Evolutionary conservation across 306 rosid species (phyloP), one percentile per base, ranked within the genome.

Genomic region (Cicer bijugum): DNA sequence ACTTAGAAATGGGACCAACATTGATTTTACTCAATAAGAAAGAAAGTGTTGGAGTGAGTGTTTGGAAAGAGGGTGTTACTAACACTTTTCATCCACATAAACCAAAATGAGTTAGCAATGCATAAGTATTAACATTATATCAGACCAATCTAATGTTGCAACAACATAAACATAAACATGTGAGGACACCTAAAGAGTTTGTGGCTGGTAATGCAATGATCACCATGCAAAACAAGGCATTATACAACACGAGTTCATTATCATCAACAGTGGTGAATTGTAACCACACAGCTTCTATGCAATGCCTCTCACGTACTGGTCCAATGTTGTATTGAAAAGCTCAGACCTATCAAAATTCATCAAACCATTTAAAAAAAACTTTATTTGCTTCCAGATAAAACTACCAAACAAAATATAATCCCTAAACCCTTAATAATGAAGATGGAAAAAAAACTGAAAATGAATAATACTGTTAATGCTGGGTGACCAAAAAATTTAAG

Each of bases 281-380:
- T 23, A 77, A 38, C 72, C 38, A 63, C 69, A 15, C 78, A 78
- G 47, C 88, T 68, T 77, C 85, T 88, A 93, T 1, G 88, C 89
- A 70, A 93, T 89, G 85, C 90, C 92, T 81, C 96, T 89, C 39
- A 86, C 91, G 84, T 93, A 89, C 72, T 93, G 97, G 86, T 91
- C 96, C 73, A 93, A 90, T 11, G 88, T 80, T 62, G 98, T 93
- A 84, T 88, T 86, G 89, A 93, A 93, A 62, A 91, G 89, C 84
- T 91, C 93, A 68, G 84, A 88, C 89, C 98, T 93, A 77, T 59
- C 75, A 66, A 77, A 57, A 19, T 63, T 61, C 85, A 79, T 42
- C 9, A 39, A 61, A 56, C 62, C 7, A 45, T 47, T 20, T 4
- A 67, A 66, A 65, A 12, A 67, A 66, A 56, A 12, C 23, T 19